Conservation (phyloP, 2,329 filamentous ascomycete species). For the Fusarium sp. region DNA sequence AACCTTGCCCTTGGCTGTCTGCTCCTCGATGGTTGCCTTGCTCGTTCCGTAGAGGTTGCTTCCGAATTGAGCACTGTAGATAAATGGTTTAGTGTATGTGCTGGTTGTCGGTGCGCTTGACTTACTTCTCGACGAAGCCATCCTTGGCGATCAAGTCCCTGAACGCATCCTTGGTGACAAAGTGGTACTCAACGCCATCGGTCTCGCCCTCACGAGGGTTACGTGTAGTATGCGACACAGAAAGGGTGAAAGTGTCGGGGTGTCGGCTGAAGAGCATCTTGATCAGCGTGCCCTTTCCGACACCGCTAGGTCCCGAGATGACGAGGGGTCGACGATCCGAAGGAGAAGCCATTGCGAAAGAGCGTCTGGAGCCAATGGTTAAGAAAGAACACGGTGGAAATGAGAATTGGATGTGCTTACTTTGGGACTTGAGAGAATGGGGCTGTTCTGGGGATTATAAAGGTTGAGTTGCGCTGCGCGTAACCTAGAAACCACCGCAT, state of each 20-base stretch:
- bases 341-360: constrained; percentile 49
- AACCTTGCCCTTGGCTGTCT: constrained; percentile 76
- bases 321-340: constrained; percentile 74
- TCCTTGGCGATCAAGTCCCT: constrained; percentile 71
- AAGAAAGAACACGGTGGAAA: rapidly evolving
- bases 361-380: constrained; percentile 8
- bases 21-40: constrained; percentile 80
- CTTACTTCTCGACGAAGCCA: constrained; percentile 80
- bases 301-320: constrained; percentile 83
- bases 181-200: constrained; percentile 85
- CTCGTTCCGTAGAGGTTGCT: constrained; percentile 90
- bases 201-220: constrained; percentile 80
- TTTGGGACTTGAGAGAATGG: constrained; percentile 19
- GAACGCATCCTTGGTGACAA: constrained; percentile 75
- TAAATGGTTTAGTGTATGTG: constrained; percentile 5
- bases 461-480: constrained; percentile 33
- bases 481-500: constrained; percentile 35
- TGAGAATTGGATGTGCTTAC: background rate
- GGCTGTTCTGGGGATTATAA: constrained; percentile 12
- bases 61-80: constrained; percentile 78
- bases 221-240: constrained; percentile 83
- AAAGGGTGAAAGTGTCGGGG: constrained; percentile 65
- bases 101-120: background rate
- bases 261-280: constrained; percentile 73
- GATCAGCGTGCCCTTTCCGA: constrained; percentile 85